Conservation (phyloP, 23 red algal genomes). For the Cyanidium caldarium region DNA sequence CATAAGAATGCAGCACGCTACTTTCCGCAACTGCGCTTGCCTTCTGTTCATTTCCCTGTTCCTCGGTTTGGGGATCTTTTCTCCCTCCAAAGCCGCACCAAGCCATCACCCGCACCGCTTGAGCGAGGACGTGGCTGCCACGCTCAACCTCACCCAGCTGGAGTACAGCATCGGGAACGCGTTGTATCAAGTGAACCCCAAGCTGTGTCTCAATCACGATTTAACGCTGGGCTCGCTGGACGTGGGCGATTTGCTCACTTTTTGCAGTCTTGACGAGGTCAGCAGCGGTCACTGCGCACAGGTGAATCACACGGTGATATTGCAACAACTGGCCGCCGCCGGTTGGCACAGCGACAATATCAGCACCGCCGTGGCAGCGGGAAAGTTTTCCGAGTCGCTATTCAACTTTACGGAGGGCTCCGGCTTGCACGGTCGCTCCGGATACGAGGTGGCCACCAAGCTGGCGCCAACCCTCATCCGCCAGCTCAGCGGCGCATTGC, state of each 20-base stretch:
- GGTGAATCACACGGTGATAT: background rate
- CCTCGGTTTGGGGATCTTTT: too few relatives aligned
- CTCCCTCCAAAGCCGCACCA: too few relatives aligned
- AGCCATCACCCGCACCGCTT: too few relatives aligned
- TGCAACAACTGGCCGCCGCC: background rate
- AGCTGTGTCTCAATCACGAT: background rate
- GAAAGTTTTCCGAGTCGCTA: background rate
- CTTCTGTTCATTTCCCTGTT: too few relatives aligned
- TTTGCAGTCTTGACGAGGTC: background rate
- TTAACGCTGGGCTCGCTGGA: background rate
- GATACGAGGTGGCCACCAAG: background rate
- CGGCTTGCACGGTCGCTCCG: background rate
- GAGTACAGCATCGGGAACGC: background rate
- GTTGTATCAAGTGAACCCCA: background rate
- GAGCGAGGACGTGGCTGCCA: background rate
- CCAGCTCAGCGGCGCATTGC: background rate
- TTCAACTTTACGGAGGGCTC: background rate
- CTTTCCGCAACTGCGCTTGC: too few relatives aligned
- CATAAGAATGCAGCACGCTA: too few relatives aligned
- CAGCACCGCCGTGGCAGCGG: background rate
- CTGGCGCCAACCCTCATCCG: background rate
- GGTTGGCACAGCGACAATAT: background rate
- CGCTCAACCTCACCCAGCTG: background rate
- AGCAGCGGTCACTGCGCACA: background rate
- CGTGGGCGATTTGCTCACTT: slow-evolving; percentile 2